phyloP scores from a whole-genome alignment of 345 rosid genomes.

The Ailanthus altissimus region DNA sequence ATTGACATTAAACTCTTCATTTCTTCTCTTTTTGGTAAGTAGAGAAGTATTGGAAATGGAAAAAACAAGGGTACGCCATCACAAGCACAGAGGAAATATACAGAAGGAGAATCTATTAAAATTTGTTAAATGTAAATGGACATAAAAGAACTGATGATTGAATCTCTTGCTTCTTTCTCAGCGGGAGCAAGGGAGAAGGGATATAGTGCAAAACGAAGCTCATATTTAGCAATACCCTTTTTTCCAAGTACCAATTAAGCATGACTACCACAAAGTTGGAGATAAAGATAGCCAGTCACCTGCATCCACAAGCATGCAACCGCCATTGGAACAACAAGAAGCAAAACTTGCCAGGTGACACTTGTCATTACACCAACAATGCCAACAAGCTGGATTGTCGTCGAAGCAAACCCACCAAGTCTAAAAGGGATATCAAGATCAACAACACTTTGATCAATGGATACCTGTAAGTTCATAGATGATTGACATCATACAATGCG shows the following conservation, averaged over 20 bases:
- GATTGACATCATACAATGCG: constrained; percentile 13
- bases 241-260: constrained; percentile 10
- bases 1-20: not conserved
- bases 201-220: constrained; percentile 8
- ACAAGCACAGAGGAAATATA: not conserved
- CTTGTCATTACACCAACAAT: constrained; percentile 93
- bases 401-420: constrained; percentile 99
- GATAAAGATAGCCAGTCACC: constrained; percentile 43
- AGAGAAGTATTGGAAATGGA: not conserved
- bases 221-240: constrained; percentile 5
- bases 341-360: constrained; percentile 99
- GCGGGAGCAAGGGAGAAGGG: not conserved
- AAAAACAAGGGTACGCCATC: not conserved
- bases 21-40: not conserved
- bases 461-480: constrained; percentile 58
- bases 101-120: not conserved
- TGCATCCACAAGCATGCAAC: constrained; percentile 99
- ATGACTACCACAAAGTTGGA: not conserved
- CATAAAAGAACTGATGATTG: not conserved
- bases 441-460: constrained; percentile 98
- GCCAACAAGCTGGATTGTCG: constrained; percentile 95
- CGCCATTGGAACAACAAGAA: constrained; percentile 95
- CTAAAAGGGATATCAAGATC: constrained; percentile 99
- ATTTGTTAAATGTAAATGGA: not conserved
- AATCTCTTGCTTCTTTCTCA: constrained; percentile 9